phyloP scores from a whole-genome alignment of 1,139 yeast genomes.

The Scheffersomyces insectosa region DNA sequence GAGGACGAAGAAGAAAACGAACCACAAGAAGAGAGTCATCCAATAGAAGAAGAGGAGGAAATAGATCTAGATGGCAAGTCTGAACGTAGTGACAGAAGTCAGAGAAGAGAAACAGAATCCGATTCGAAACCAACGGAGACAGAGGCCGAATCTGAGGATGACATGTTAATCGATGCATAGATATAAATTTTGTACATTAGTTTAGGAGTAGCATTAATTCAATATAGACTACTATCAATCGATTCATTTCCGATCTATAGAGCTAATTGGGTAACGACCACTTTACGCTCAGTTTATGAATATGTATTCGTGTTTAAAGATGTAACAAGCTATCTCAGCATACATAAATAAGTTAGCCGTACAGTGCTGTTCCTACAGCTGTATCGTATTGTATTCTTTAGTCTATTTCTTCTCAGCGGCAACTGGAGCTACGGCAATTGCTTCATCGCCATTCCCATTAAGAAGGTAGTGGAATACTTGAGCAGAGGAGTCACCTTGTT shows the following conservation, averaged over 20 bases:
- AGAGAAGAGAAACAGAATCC: conserved; percentile 8
- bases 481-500: conserved; percentile 46
- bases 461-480: conserved; percentile 61
- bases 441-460: conserved; percentile 40
- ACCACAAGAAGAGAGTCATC: conserved; percentile 7
- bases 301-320: too few relatives aligned
- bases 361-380: too few relatives aligned
- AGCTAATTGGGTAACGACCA: too few relatives aligned
- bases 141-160: conserved; percentile 10
- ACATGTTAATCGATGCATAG: conserved; percentile 15
- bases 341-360: too few relatives aligned
- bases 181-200: neutral
- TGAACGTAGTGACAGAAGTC: conserved; percentile 4
- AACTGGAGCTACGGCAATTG: conserved; percentile 2
- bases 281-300: neutral
- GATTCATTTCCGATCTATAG: too few relatives aligned
- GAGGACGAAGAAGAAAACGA: conserved; percentile 14
- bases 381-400: too few relatives aligned
- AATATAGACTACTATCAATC: too few relatives aligned
- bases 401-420: conserved; percentile 1
- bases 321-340: too few relatives aligned
- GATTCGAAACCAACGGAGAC: conserved; percentile 10
- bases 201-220: neutral
- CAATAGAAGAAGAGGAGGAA: conserved; percentile 10
- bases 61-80: conserved; percentile 5